phyloP scores from a whole-genome alignment of 129 eudicot genomes.

The Kitagawia praeruptora region DNA sequence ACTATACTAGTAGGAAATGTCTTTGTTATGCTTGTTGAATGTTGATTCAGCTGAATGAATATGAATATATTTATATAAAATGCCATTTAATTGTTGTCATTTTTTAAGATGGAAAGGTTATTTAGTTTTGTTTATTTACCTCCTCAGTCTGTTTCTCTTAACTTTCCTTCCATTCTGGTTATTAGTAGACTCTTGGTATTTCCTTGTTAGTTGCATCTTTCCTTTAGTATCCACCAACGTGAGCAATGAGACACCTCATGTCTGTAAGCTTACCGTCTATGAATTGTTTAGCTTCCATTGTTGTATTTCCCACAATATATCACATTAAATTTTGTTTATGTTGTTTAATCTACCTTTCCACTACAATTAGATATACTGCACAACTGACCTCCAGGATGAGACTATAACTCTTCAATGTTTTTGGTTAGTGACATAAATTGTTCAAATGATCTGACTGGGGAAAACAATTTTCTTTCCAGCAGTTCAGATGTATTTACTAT shows the following conservation, averaged over 20 bases:
- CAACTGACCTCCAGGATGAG: not conserved
- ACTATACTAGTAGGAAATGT: not conserved
- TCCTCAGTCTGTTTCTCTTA: not conserved
- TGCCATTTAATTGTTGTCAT: not conserved
- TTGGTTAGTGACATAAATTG: not conserved
- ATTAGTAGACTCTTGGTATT: too few relatives aligned
- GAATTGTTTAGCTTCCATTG: not conserved
- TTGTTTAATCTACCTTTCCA: not conserved
- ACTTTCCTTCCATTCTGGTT: not conserved
- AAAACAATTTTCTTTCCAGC: conserved; percentile 14
- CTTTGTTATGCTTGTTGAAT: not conserved
- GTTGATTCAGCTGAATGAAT: not conserved
- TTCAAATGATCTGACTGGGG: not conserved
- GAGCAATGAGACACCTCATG: not conserved
- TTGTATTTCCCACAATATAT: not conserved
- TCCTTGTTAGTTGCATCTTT: too few relatives aligned
- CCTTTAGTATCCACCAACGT: too few relatives aligned
- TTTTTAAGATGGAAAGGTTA: not conserved
- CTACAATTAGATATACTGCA: not conserved
- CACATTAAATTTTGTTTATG: not conserved
- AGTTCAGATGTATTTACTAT: conserved; percentile 56
- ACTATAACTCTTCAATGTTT: not conserved
- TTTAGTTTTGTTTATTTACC: not conserved
- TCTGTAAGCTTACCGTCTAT: not conserved
- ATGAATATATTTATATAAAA: too few relatives aligned